A percentile compares a stretch with the other conserved stretches of the same genome.
These are phyloP conservation scores for Candida frijolesensis DNA, from an alignment of 1,139 yeast genomes.

Conservation along the genomic window DNA sequence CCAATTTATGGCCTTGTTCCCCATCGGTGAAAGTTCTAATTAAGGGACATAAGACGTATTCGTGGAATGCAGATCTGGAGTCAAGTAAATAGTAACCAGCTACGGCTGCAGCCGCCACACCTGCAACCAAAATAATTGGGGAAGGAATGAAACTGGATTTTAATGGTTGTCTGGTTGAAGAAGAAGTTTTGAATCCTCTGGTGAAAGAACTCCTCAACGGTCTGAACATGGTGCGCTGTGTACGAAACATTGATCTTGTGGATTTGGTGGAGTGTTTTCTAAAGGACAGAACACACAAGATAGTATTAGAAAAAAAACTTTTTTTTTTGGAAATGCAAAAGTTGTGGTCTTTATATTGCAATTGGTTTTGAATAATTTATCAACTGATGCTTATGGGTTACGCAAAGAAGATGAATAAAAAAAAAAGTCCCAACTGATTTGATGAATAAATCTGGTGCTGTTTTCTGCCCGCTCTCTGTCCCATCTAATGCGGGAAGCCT, in stretches of 20 bases:
- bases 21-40: conserved; percentile 75
- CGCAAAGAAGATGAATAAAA: neutral
- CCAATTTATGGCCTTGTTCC: conserved; percentile 80
- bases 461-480: neutral
- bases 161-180: conserved; percentile 7
- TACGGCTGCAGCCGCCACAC: conserved; percentile 28
- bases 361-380: neutral
- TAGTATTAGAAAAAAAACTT: neutral
- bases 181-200: neutral
- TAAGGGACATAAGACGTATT: conserved; percentile 76
- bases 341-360: neutral
- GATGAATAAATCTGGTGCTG: conserved; percentile 1
- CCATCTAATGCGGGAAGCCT: too few species aligned
- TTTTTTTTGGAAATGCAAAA: neutral
- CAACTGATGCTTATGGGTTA: neutral
- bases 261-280: neutral
- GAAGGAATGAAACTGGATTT: conserved; percentile 32
- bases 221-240: too few species aligned
- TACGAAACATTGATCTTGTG: neutral
- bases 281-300: neutral
- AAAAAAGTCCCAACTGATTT: neutral
- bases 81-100: conserved; percentile 55
- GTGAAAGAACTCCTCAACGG: neutral
- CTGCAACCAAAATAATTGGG: conserved; percentile 26
- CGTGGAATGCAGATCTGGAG: conserved; percentile 82